These are phyloP conservation scores for Darksidea phi DNA, from an alignment of 495 filamentous ascomycete genomes.

Conservation along the genomic window DNA sequence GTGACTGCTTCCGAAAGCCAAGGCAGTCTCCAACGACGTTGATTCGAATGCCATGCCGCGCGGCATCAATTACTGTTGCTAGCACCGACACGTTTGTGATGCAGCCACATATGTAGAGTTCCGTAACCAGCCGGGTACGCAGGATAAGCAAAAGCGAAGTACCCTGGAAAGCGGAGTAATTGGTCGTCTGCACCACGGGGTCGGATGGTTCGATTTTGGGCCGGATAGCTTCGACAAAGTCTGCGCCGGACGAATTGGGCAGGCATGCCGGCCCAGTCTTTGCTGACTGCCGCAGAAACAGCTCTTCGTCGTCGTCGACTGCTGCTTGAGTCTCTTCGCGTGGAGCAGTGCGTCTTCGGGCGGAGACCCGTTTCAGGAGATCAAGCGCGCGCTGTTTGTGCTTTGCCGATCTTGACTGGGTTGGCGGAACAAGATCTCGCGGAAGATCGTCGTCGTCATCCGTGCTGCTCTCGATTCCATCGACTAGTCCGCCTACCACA, in stretches of 20 bases:
- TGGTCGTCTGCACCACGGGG: constrained; percentile 69
- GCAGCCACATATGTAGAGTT: constrained; percentile 90
- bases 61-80: constrained; percentile 89
- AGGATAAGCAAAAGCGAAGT: constrained; percentile 68
- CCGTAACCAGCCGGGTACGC: constrained; percentile 76
- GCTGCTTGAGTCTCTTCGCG: constrained; percentile 19
- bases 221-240: constrained; percentile 62
- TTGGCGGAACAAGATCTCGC: constrained; percentile 27
- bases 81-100: constrained; percentile 86
- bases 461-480: constrained; percentile 28
- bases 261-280: constrained; percentile 56
- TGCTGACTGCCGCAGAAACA: constrained; percentile 53
- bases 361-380: constrained; percentile 34
- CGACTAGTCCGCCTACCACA: constrained; percentile 40
- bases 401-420: constrained; percentile 27
- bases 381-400: constrained; percentile 35
- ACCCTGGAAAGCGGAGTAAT: constrained; percentile 85
- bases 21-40: constrained; percentile 87
- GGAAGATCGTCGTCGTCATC: constrained; percentile 29
- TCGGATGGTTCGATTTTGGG: constrained; percentile 53
- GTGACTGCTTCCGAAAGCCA: constrained; percentile 69
- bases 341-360: constrained; percentile 18
- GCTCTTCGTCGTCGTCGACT: constrained; percentile 56
- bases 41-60: constrained; percentile 78
- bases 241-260: constrained; percentile 61